Percentiles rank a stretch among this genome's conserved stretches.
Conservation (phyloP, 2,329 filamentous ascomycete genomes). For the Ascochyta koolunga region DNA sequence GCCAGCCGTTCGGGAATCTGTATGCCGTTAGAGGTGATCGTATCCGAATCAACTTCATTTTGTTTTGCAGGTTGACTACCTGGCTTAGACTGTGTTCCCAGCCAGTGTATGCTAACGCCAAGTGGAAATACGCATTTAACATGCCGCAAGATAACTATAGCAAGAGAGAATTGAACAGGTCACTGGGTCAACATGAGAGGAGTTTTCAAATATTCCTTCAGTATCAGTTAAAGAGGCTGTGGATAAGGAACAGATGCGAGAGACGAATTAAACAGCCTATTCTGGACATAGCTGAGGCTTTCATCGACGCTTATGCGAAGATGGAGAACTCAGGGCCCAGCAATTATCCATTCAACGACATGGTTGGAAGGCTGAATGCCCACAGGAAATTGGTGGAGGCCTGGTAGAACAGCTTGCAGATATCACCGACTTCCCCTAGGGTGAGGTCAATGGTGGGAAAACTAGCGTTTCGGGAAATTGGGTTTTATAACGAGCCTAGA, state of each 20-base stretch:
- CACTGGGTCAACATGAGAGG: background rate
- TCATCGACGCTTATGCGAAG: conserved; percentile 7
- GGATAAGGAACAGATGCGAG: conserved; percentile 6
- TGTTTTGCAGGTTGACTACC: conserved; percentile 8
- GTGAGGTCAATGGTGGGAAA: background rate
- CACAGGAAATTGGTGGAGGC: background rate
- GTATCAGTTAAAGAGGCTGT: background rate
- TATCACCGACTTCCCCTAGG: background rate
- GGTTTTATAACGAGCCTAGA: background rate
- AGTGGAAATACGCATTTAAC: conserved; percentile 9
- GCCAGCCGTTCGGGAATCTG: conserved; percentile 32
- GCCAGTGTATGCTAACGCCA: background rate
- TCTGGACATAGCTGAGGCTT: conserved; percentile 10
- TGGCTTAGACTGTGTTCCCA: conserved; percentile 5
- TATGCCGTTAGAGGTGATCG: conserved; percentile 17
- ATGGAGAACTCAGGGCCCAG: background rate
- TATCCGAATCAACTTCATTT: background rate
- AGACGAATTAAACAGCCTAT: conserved; percentile 3
- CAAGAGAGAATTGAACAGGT: background rate
- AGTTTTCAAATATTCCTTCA: background rate
- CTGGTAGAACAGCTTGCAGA: background rate
- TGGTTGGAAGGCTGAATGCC: background rate
- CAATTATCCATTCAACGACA: background rate
- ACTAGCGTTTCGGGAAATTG: background rate
- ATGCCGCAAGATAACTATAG: conserved; percentile 1